These are phyloP conservation scores for Ogataea sp. DNA, from an alignment of 805 yeast genomes.

Conservation along the genomic window DNA sequence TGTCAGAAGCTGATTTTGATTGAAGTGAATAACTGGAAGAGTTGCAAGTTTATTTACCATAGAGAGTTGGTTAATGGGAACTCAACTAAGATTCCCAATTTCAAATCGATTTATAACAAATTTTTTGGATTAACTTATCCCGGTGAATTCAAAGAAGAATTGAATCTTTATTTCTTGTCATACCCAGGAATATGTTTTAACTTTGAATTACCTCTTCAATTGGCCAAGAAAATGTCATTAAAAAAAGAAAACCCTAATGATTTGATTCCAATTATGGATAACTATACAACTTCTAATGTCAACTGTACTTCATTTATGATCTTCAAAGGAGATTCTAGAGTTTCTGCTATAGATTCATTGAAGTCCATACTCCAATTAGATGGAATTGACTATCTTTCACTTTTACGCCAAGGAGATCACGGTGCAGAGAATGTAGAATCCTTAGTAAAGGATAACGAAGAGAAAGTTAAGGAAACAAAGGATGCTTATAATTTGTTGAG, in stretches of 20 bases:
- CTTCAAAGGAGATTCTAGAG: constrained; percentile 31
- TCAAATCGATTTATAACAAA: constrained; percentile 43
- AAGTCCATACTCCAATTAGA: not conserved
- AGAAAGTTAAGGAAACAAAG: not conserved
- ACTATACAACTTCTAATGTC: constrained; percentile 21
- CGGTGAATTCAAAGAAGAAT: constrained; percentile 27
- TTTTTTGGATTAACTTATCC: constrained; percentile 59
- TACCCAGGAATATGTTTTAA: constrained; percentile 52
- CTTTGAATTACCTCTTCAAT: constrained; percentile 24
- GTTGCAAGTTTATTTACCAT: not conserved
- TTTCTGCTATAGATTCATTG: constrained; percentile 10
- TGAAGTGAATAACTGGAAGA: constrained; percentile 11
- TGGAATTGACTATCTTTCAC: not conserved
- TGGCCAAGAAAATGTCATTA: constrained; percentile 3
- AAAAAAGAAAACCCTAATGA: constrained; percentile 4
- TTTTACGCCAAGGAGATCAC: no score
- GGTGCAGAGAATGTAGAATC: no score
- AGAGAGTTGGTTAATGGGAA: not conserved
- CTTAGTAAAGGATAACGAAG: no score
- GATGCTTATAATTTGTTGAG: not conserved
- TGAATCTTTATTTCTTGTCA: constrained; percentile 33
- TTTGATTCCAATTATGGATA: constrained; percentile 17
- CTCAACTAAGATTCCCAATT: constrained; percentile 3
- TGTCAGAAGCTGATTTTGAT: constrained; percentile 19
- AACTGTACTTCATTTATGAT: constrained; percentile 31